Evolutionary conservation across 495 filamentous ascomycete species (phyloP).

Genomic region (Aspergillus panamensis): DNA sequence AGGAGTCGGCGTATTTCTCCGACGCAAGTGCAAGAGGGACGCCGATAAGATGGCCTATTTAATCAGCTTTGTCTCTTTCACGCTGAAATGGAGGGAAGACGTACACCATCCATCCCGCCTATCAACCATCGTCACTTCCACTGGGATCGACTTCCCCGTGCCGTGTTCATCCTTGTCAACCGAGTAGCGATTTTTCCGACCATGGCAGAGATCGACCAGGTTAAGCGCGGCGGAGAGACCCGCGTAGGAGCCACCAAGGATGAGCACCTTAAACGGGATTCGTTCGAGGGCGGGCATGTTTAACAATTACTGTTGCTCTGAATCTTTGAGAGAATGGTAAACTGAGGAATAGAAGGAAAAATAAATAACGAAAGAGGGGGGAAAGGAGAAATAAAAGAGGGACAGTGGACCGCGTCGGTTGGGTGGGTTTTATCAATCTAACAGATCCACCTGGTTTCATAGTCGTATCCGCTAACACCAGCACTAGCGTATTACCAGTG

Average conservation of each 20-base stretch:
- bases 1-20: conserved; percentile 49
- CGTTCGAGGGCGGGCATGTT: conserved; percentile 36
- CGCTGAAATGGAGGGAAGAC: not conserved
- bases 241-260: conserved; percentile 64
- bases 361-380: not conserved
- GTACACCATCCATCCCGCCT: conserved; percentile 69
- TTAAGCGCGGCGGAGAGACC: conserved; percentile 60
- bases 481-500: not conserved
- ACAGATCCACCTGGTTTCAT: not conserved
- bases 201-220: conserved; percentile 56
- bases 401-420: not conserved
- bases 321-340: not conserved
- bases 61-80: conserved; percentile 4
- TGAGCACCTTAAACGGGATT: conserved; percentile 38
- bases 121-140: conserved; percentile 66
- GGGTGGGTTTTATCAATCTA: conserved; percentile 1
- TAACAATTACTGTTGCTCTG: not conserved
- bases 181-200: conserved; percentile 37
- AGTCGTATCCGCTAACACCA: not conserved
- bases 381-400: not conserved
- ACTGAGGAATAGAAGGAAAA: not conserved
- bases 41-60: conserved; percentile 59
- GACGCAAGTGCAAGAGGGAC: conserved; percentile 59
- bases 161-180: conserved; percentile 24
- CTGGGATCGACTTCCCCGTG: conserved; percentile 37